These are phyloP conservation scores for Spinacia oleracea DNA, from an alignment of 179 eudicot genomes.

Conservation along the genomic window DNA sequence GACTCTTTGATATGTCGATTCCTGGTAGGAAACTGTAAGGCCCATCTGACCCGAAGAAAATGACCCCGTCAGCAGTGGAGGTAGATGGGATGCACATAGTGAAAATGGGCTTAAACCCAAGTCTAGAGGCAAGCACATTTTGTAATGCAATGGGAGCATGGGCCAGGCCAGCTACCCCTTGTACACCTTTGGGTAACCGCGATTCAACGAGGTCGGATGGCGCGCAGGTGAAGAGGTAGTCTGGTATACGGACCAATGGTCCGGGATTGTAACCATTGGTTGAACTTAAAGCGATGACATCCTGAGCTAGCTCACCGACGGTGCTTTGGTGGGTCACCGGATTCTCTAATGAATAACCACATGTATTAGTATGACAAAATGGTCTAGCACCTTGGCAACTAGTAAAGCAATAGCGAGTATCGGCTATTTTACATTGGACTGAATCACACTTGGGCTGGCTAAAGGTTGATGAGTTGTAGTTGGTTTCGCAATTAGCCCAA, in stretches of 20 bases:
- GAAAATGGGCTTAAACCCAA: slow-evolving; percentile 34
- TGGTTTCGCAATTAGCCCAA: slow-evolving; percentile 51
- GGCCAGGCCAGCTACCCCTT: slow-evolving; percentile 44
- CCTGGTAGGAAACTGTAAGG: slow-evolving; percentile 40
- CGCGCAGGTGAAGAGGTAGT: slow-evolving; percentile 43
- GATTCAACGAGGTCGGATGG: slow-evolving; percentile 37
- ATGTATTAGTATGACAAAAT: slow-evolving; percentile 43
- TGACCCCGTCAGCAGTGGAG: slow-evolving; percentile 22
- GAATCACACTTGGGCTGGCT: slow-evolving; percentile 37
- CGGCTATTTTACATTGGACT: slow-evolving; percentile 36
- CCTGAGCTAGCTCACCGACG: slow-evolving; percentile 44
- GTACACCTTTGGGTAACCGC: slow-evolving; percentile 38
- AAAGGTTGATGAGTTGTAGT: slow-evolving; percentile 38
- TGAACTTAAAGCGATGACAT: slow-evolving; percentile 30
- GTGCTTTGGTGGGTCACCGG: slow-evolving; percentile 40
- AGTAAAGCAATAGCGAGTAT: slow-evolving; percentile 37
- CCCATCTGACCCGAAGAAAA: slow-evolving; percentile 43
- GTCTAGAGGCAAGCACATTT: slow-evolving; percentile 31
- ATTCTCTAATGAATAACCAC: slow-evolving; percentile 38
- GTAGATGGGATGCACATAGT: slow-evolving; percentile 38
- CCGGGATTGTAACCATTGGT: slow-evolving; percentile 36
- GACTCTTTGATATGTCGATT: slow-evolving; percentile 23
- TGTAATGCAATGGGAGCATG: slow-evolving; percentile 39
- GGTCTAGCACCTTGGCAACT: slow-evolving; percentile 31
- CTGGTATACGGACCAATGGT: slow-evolving; percentile 23